Evolutionary conservation across 2,329 filamentous ascomycete genomes (phyloP).

Genomic region (Bipolaris gigantea): DNA sequence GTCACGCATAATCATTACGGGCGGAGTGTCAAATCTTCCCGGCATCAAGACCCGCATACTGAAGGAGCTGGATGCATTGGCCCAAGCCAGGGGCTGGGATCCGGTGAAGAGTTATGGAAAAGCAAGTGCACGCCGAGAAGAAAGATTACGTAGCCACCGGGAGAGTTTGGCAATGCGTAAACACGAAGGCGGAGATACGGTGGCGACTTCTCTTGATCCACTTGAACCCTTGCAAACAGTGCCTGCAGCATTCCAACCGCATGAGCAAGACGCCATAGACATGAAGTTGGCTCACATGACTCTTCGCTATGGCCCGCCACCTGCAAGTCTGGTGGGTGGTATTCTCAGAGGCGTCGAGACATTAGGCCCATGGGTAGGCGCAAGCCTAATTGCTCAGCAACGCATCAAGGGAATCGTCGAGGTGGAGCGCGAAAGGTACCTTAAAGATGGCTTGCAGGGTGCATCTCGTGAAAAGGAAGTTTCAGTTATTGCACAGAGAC

Average conservation of each 20-base stretch:
- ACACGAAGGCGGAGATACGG: conserved; percentile 29
- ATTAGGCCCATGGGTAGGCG: conserved; percentile 74
- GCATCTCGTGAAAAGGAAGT: conserved; percentile 63
- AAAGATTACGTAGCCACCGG: conserved; percentile 25
- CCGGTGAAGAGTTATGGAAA: conserved; percentile 70
- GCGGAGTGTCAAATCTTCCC: conserved; percentile 75
- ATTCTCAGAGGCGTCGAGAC: conserved; percentile 67
- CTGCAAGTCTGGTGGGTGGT: conserved; percentile 54
- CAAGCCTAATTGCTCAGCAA: conserved; percentile 68
- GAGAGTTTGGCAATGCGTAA: conserved; percentile 25
- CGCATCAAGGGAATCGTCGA: conserved; percentile 69
- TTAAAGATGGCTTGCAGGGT: conserved; percentile 66
- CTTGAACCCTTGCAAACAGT: conserved; percentile 12
- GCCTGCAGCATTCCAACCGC: conserved; percentile 49
- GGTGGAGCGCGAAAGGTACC: conserved; percentile 71
- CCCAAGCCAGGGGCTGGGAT: conserved; percentile 75
- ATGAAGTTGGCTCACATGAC: conserved; percentile 57
- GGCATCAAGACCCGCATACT: conserved; percentile 78
- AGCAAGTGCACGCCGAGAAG: conserved; percentile 46
- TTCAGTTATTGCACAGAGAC: conserved; percentile 59
- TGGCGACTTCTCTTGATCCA: conserved; percentile 24
- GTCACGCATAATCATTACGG: conserved; percentile 83
- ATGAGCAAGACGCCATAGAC: conserved; percentile 62
- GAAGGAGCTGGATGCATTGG: conserved; percentile 69
- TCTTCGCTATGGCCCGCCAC: conserved; percentile 45